Conservation (phyloP, 345 rosid genomes). For the Citrus inodora region DNA sequence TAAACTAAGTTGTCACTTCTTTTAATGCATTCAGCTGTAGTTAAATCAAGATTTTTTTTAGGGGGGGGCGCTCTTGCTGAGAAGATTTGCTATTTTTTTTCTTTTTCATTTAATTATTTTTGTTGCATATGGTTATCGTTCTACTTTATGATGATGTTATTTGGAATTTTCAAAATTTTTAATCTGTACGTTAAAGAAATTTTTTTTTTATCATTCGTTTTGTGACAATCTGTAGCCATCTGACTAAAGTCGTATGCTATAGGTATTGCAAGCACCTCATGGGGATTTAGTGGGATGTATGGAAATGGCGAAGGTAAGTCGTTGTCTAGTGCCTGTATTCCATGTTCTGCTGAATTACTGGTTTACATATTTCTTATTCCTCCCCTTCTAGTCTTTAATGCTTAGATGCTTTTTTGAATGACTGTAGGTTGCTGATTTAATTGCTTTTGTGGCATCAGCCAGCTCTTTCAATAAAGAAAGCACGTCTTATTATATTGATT, state of each 20-base stretch:
- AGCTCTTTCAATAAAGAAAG: conserved; percentile 51
- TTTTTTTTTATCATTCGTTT: background rate
- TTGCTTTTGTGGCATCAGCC: conserved; percentile 90
- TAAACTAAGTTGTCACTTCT: background rate
- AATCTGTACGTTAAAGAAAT: background rate
- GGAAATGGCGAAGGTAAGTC: conserved; percentile 90
- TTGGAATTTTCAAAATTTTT: no score
- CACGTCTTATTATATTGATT: conserved; percentile 51
- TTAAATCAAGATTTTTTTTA: background rate
- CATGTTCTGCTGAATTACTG: background rate
- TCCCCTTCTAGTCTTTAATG: background rate
- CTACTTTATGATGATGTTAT: no score
- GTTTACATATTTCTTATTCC: background rate
- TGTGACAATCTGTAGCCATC: background rate
- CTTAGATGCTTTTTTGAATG: background rate
- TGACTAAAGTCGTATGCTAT: conserved; percentile 5
- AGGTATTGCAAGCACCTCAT: conserved; percentile 84
- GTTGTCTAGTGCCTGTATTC: background rate
- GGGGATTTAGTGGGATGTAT: conserved; percentile 77
- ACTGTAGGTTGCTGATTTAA: conserved; percentile 84
- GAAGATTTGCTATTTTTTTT: background rate
- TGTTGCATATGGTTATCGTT: no score
- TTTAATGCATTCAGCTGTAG: background rate
- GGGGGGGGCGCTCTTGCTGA: background rate
- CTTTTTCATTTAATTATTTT: background rate